Evolutionary conservation across 2,329 filamentous ascomycete genomes (phyloP).

Genomic region (Cytospora mali): DNA sequence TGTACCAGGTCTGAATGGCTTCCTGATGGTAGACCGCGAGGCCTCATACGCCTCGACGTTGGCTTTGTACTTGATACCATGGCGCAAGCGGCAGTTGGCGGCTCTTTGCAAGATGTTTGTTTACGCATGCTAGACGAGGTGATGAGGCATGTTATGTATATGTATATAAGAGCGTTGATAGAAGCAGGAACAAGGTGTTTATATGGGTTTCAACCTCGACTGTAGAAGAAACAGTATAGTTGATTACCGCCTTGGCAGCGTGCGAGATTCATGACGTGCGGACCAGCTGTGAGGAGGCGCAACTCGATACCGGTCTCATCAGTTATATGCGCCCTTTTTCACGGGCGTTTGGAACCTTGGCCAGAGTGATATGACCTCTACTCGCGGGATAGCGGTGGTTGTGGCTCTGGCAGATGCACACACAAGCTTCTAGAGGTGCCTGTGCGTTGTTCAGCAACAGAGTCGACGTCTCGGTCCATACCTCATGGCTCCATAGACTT

Average conservation of each 20-base stretch:
- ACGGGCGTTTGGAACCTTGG: background rate
- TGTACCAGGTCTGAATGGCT: too few species aligned
- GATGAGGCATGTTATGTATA: background rate
- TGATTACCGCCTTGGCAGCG: background rate
- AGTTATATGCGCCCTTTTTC: background rate
- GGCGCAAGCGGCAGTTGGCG: background rate
- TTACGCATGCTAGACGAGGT: background rate
- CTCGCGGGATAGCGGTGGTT: too few species aligned
- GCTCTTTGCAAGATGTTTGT: constrained; percentile 5
- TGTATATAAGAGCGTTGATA: background rate
- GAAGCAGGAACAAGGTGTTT: background rate
- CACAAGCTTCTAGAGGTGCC: background rate
- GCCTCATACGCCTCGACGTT: background rate
- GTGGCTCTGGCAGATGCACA: background rate
- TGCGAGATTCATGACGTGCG: background rate
- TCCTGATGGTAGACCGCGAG: background rate
- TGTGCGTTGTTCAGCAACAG: background rate
- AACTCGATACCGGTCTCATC: background rate
- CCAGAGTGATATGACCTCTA: background rate
- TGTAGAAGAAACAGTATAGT: background rate
- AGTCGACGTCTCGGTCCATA: background rate
- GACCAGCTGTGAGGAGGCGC: background rate
- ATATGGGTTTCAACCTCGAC: background rate
- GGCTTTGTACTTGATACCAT: background rate
- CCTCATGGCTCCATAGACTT: background rate